Base-by-base conservation (phyloP, 2,329 filamentous ascomycete genomes). In the Pseudocercospora fijiensis region DNA sequence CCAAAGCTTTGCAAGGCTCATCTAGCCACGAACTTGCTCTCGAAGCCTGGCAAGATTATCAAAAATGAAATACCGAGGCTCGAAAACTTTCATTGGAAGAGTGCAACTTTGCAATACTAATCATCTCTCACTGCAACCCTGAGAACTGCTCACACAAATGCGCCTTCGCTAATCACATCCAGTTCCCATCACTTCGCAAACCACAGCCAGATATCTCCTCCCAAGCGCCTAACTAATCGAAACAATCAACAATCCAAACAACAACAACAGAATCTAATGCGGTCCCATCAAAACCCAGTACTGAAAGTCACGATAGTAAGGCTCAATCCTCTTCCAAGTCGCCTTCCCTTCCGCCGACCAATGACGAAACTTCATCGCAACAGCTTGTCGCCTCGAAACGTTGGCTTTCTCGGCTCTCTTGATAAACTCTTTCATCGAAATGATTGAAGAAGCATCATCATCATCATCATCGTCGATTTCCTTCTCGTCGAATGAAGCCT, bases 231-330 rank as follows among this genome's bases (percentile, higher is more conserved):
- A 11, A 41, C 9, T 8, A n/a, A 37, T 30, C 28, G 8, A 22
- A 30, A 13, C 47, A 7, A 24, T 55, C 24, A 9, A 20, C 28
- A 41, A n/a, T n/a, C n/a, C n/a, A n/a, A n/a, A n/a, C n/a, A n/a
- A n/a, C n/a, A 18, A 41, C 28, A 56, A 24, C 27, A 37, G 27
- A n/a, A 56, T 37, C 61, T 63, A 63, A 37, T 63, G 61, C 24
- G 61, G 61, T 22, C 61, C 61, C 61, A 63, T 60, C 57, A 63
- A 41, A 8, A 63, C 61, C 61, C 61, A 63, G n/a, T 57, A 63
- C 61, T 63, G 45, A 49, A 63, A 60, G 4, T 63, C 57, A 20
- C 49, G 41, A 45, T 63, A 63, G 27, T 60, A 63, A 18, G 61
- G 61, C 61, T 63, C 30, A 5, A 63, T 33, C 51, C 28, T 56